These are phyloP conservation scores for Kazachstania kunashirensis DNA, from an alignment of 805 yeast species.

Conservation along the genomic window DNA sequence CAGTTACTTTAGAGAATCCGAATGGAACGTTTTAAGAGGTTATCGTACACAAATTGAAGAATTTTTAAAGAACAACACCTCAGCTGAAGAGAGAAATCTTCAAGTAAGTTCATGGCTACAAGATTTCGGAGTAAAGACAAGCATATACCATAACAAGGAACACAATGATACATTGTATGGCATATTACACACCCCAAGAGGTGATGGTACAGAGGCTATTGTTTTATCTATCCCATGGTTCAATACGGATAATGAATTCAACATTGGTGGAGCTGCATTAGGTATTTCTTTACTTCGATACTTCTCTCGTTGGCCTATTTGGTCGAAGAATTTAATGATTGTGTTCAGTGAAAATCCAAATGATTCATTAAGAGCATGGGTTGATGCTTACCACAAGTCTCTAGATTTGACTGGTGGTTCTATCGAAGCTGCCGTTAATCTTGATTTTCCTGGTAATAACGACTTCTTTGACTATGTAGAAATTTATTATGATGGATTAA, in stretches of 20 bases:
- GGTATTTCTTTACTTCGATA: slow-evolving; percentile 67
- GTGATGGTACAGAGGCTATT: slow-evolving; percentile 93
- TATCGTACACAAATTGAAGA: slow-evolving; percentile 44
- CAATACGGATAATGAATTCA: slow-evolving; percentile 52
- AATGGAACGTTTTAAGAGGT: slow-evolving; percentile 88
- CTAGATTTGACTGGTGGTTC: slow-evolving; percentile 87
- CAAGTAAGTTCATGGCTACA: slow-evolving; percentile 49
- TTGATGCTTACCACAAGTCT: slow-evolving; percentile 80
- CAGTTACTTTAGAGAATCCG: slow-evolving; percentile 84
- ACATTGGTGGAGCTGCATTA: slow-evolving; percentile 73
- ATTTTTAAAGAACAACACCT: slow-evolving; percentile 21
- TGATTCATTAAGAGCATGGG: slow-evolving; percentile 73
- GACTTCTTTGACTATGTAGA: slow-evolving; percentile 72
- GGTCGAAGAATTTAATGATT: slow-evolving; percentile 90
- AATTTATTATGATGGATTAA: slow-evolving; percentile 73
- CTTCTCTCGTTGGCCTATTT: slow-evolving; percentile 76
- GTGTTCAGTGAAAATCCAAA: slow-evolving; percentile 71
- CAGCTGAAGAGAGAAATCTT: slow-evolving; percentile 33
- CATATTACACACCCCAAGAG: slow-evolving; percentile 83
- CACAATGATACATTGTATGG: slow-evolving; percentile 56
- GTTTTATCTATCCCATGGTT: slow-evolving; percentile 84
- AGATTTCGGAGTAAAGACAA: slow-evolving; percentile 64
- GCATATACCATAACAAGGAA: slow-evolving; percentile 34
- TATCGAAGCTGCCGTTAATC: slow-evolving; percentile 78
- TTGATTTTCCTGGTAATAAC: slow-evolving; percentile 59